These are phyloP conservation scores for Plectosphaerella sp. DNA, from an alignment of 2,329 filamentous ascomycete genomes.

Conservation along the genomic window DNA sequence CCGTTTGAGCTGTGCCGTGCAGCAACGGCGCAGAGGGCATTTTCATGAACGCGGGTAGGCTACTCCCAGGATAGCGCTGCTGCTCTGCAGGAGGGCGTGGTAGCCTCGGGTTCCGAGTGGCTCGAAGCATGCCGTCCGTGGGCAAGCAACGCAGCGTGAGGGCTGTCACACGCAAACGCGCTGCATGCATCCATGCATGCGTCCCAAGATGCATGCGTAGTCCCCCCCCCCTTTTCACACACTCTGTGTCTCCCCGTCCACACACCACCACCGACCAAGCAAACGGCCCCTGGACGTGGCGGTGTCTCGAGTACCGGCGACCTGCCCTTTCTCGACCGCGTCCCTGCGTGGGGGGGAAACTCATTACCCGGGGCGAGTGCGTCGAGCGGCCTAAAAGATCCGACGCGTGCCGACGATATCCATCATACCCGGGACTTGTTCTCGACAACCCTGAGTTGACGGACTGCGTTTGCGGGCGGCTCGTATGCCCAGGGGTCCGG, in stretches of 20 bases:
- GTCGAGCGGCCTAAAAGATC: neutral
- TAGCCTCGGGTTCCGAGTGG: slow-evolving; percentile 2
- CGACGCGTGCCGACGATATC: neutral
- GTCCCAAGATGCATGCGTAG: too few species aligned
- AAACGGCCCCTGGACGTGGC: neutral
- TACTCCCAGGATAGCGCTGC: neutral
- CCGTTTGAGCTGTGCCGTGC: neutral
- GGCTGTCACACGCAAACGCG: neutral
- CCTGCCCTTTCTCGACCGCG: neutral
- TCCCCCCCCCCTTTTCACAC: too few species aligned
- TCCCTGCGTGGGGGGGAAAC: neutral
- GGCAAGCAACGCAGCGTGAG: neutral
- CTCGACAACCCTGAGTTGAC: too few species aligned
- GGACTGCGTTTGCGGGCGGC: too few species aligned
- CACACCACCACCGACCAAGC: too few species aligned
- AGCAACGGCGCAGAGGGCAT: neutral
- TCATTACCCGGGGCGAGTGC: neutral
- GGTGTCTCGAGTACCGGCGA: neutral
- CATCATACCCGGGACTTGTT: neutral
- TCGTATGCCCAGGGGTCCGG: neutral
- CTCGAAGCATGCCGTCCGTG: neutral
- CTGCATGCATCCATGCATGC: too few species aligned
- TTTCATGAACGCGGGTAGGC: neutral
- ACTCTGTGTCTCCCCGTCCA: too few species aligned
- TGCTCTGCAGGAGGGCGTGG: neutral